Evolutionary conservation across 2,329 filamentous ascomycete species (phyloP).

Genomic region (Bipolaris zeicola): DNA sequence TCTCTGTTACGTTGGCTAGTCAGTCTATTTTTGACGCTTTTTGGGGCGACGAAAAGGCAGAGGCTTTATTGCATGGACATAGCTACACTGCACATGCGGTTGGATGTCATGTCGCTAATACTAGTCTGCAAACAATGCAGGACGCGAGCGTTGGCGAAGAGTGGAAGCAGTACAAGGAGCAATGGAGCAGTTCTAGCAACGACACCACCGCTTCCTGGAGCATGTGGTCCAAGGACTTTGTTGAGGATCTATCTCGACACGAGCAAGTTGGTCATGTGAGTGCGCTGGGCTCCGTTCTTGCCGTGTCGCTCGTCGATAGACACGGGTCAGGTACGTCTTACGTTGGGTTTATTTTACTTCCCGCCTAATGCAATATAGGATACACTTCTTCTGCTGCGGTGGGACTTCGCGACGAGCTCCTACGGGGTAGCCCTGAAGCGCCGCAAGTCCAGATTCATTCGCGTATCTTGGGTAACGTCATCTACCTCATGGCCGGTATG

Average conservation of each 20-base stretch:
- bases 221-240: slow-evolving; percentile 68
- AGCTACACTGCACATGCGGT: slow-evolving; percentile 86
- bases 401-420: slow-evolving; percentile 58
- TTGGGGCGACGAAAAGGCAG: slow-evolving; percentile 72
- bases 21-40: slow-evolving; percentile 76
- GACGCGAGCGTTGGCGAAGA: slow-evolving; percentile 1
- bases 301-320: slow-evolving; percentile 63
- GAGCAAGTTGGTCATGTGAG: slow-evolving; percentile 67
- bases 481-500: slow-evolving; percentile 65
- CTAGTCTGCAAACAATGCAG: slow-evolving; percentile 64
- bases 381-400: slow-evolving; percentile 63
- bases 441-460: slow-evolving; percentile 60
- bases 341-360: not conserved
- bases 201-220: slow-evolving; percentile 61
- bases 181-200: slow-evolving; percentile 2
- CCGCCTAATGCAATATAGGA: slow-evolving; percentile 41
- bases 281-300: slow-evolving; percentile 75
- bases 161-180: not conserved
- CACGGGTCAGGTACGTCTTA: slow-evolving; percentile 51
- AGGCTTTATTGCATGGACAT: slow-evolving; percentile 81
- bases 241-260: slow-evolving; percentile 64
- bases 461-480: slow-evolving; percentile 64
- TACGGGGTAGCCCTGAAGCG: slow-evolving; percentile 39
- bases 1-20: slow-evolving; percentile 77
- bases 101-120: slow-evolving; percentile 78